phyloP scores from a whole-genome alignment of 2,329 filamentous ascomycete species.

The Colletotrichum sp. region DNA sequence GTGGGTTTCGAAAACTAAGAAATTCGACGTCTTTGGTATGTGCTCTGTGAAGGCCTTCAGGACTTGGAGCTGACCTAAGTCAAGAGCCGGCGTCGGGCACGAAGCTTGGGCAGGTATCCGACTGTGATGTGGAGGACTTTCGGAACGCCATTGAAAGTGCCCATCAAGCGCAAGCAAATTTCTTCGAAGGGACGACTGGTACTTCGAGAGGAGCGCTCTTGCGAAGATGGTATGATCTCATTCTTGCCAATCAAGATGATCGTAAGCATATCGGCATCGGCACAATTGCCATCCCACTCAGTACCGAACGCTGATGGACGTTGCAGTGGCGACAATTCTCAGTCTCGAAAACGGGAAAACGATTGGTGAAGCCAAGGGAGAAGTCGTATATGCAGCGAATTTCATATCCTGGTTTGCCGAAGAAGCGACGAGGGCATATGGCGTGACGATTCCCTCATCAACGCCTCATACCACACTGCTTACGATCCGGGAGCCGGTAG shows the following conservation, averaged over 20 bases:
- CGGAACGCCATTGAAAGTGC: slow-evolving; percentile 40
- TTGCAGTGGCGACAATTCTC: slow-evolving; percentile 37
- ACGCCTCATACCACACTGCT: slow-evolving; percentile 60
- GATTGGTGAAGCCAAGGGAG: slow-evolving; percentile 55
- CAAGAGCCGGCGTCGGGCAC: slow-evolving; percentile 54
- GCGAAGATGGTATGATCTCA: slow-evolving; percentile 39
- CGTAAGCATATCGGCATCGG: not conserved
- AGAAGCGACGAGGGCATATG: slow-evolving; percentile 56
- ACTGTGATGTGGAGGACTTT: slow-evolving; percentile 36
- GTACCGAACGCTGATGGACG: not conserved
- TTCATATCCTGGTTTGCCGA: slow-evolving; percentile 65
- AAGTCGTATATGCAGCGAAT: slow-evolving; percentile 58
- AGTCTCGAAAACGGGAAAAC: slow-evolving; percentile 62
- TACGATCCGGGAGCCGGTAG: slow-evolving; percentile 66
- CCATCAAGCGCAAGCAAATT: slow-evolving; percentile 37
- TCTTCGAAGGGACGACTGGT: slow-evolving; percentile 41
- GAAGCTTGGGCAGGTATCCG: slow-evolving; percentile 53
- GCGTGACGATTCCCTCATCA: slow-evolving; percentile 55
- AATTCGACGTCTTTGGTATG: not conserved
- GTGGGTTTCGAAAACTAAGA: not conserved
- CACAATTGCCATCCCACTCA: not conserved
- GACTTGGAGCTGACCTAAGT: not conserved
- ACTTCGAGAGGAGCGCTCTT: slow-evolving; percentile 38
- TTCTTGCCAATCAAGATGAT: slow-evolving; percentile 38
- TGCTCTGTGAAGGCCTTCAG: not conserved